Evolutionary conservation across 495 filamentous ascomycete genomes (phyloP).

Genomic region (Penicillium alfredii): DNA sequence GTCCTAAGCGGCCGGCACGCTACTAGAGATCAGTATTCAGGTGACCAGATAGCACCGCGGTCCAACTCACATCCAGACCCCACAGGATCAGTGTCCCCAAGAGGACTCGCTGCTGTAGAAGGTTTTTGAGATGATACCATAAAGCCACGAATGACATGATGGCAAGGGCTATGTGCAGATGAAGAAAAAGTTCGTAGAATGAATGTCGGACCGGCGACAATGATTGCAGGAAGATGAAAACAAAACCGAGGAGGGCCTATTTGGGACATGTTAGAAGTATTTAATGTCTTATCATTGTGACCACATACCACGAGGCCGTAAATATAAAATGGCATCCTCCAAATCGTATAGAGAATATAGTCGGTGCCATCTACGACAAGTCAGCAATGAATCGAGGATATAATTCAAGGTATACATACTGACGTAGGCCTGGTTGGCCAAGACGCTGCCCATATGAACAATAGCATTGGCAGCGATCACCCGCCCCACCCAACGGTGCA

Average conservation of each 20-base stretch:
- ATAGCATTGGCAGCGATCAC: slow-evolving; percentile 31
- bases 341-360: slow-evolving; percentile 25
- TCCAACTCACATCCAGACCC: slow-evolving; percentile 32
- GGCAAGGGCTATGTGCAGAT: slow-evolving; percentile 47
- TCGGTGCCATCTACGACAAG: slow-evolving; percentile 15
- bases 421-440: slow-evolving; percentile 21
- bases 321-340: slow-evolving; percentile 30
- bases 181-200: slow-evolving; percentile 55
- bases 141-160: slow-evolving; percentile 44
- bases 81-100: slow-evolving; percentile 35
- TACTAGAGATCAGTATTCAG: slow-evolving; percentile 32
- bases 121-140: slow-evolving; percentile 48
- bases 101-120: slow-evolving; percentile 36
- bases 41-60: too few species aligned
- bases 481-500: slow-evolving; percentile 43
- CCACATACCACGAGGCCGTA: slow-evolving; percentile 33
- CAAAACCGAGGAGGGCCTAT: slow-evolving; percentile 39
- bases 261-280: neutral
- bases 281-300: neutral
- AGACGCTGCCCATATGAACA: slow-evolving; percentile 31
- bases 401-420: slow-evolving; percentile 17
- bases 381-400: slow-evolving; percentile 3
- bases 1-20: slow-evolving; percentile 46
- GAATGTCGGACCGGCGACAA: slow-evolving; percentile 49
- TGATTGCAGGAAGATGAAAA: slow-evolving; percentile 45